Base-by-base conservation (phyloP, 2,329 filamentous ascomycete species). In the Trichothecium sympodiale region DNA sequence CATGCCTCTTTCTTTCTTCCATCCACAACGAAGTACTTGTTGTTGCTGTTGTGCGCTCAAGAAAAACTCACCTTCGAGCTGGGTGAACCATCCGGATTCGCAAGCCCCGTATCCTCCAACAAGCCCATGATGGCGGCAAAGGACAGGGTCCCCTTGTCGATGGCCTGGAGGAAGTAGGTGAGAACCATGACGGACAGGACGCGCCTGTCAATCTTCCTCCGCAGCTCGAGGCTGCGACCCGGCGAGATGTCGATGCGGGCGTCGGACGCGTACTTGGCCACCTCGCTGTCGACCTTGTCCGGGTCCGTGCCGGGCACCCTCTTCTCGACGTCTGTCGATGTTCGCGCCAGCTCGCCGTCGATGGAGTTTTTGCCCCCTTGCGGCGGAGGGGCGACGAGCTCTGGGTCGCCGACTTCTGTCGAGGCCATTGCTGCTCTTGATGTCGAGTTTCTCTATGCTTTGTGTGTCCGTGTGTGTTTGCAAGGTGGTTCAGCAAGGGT, bases 161-260 rank as follows among this genome's bases (percentile, higher is more conserved):
- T 64, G 31, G 75, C 70, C 49, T 83, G 81, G 16, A 85, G 57
- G 49, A 86, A 83, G 55, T 86, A 85, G 0, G 80, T 83, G 33
- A 69, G 54, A 38, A 86, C 69, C 81, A 87, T 86, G 52, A 86
- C 64, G 3, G 68, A 57, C 30, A 88, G 59, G 3, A 86, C 70
- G 23, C 80, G 71, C 41, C 63, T 68, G 55, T 86, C 79, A 44
- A 86, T 82, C 61, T 76, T 61, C 35, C 56, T 67, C 42, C 73
- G 75, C 35, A 87, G 63, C 20, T 78, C 62, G 28, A 57, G 64
- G 54, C 74, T 77, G 36, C 80, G 74, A 39, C 71, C 74, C 2
- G 65, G 28, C 28, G 31, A 63, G 47, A 86, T 75, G 2, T 71
- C 59, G 34, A 83, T 59, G 5, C 60, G 61, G 14, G 53, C 65